A percentile compares a stretch with the other conserved stretches of the same genome.
These are phyloP conservation scores for Verticillium zaregamsianum DNA, from an alignment of 2,329 filamentous ascomycete genomes.

Conservation along the genomic window DNA sequence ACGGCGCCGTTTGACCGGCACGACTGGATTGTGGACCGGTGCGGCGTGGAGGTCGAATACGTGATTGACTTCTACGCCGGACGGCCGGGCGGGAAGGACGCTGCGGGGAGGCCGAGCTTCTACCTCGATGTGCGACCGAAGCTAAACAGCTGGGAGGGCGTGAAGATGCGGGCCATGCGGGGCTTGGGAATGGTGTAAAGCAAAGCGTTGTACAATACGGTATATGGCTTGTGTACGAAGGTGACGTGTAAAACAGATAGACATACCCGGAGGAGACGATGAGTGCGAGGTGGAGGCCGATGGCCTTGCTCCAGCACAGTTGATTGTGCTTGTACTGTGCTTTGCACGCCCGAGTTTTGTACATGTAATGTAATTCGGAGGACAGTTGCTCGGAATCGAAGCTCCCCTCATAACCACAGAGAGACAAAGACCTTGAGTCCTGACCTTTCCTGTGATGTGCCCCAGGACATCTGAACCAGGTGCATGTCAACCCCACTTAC, in stretches of 20 bases:
- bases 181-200: constrained; percentile 43
- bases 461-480: too few relatives aligned
- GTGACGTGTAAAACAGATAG: not conserved
- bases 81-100: constrained; percentile 29
- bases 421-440: not conserved
- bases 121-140: constrained; percentile 67
- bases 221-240: not conserved
- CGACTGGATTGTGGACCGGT: constrained; percentile 95
- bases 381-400: not conserved
- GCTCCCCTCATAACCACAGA: not conserved
- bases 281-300: not conserved
- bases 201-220: not conserved
- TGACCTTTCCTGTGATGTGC: too few relatives aligned
- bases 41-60: constrained; percentile 82
- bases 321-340: not conserved
- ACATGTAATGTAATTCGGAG: not conserved
- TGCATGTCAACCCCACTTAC: not conserved
- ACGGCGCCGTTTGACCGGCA: constrained; percentile 90
- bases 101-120: constrained; percentile 48
- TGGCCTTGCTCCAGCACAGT: not conserved
- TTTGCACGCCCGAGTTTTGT: not conserved
- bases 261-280: not conserved
- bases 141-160: constrained; percentile 63
- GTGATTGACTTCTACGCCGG: constrained; percentile 98
- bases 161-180: constrained; percentile 59